phyloP scores from a whole-genome alignment of 805 yeast genomes.

The Starmerella potacharoeniae region DNA sequence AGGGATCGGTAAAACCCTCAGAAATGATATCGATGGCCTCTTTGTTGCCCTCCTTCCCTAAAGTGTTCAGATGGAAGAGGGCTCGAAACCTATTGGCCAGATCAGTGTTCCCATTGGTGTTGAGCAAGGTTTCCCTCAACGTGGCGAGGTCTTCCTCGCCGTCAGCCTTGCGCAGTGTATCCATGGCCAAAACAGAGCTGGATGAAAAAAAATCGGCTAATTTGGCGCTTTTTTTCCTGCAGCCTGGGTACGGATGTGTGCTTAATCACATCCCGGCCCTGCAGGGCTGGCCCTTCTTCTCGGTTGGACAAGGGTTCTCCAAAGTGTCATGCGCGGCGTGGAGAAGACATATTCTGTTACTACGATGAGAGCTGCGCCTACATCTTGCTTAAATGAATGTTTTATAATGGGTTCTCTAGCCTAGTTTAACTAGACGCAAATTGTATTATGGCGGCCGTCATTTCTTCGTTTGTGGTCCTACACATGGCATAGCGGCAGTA shows the following conservation, averaged over 20 bases:
- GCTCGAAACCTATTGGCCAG: slow-evolving; percentile 90
- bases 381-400: neutral
- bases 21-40: slow-evolving; percentile 75
- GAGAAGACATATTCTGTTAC: neutral
- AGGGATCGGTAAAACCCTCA: slow-evolving; percentile 65
- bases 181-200: slow-evolving; percentile 17
- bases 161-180: slow-evolving; percentile 23
- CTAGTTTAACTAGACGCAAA: too few species aligned
- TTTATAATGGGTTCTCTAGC: too few species aligned
- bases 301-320: neutral
- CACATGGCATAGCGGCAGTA: too few species aligned
- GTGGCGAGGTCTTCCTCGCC: slow-evolving; percentile 20
- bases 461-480: too few species aligned
- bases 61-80: slow-evolving; percentile 73
- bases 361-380: neutral
- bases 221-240: neutral
- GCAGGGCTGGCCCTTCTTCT: neutral
- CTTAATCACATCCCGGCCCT: neutral
- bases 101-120: slow-evolving; percentile 46
- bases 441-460: too few species aligned
- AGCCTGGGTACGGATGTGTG: neutral
- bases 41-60: slow-evolving; percentile 60
- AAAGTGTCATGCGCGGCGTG: neutral
- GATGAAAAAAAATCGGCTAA: neutral
- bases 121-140: slow-evolving; percentile 25